A percentile compares a stretch with the other conserved stretches of the same genome.
Evolutionary conservation across 2,329 filamentous ascomycete species (phyloP).

Genomic region (Aphanocladium album): DNA sequence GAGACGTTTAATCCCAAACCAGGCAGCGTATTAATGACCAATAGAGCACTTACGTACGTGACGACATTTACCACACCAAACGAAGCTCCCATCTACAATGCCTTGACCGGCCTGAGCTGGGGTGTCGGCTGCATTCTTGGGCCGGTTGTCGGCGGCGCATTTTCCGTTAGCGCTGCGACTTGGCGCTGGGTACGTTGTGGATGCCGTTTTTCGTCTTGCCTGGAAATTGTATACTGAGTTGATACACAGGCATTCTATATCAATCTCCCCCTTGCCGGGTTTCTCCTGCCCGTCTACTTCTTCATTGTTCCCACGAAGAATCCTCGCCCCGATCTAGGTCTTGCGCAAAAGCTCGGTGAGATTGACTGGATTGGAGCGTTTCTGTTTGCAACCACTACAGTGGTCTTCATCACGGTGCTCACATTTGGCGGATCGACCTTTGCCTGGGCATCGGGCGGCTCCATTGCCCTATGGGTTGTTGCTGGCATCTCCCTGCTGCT

Average conservation of each 20-base stretch:
- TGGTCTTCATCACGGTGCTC: constrained; percentile 24
- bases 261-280: constrained; percentile 43
- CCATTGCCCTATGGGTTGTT: constrained; percentile 14
- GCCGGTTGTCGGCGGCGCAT: constrained; percentile 41
- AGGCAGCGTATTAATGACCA: constrained; percentile 10
- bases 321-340: constrained; percentile 15
- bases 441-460: constrained; percentile 2
- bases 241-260: constrained; percentile 26
- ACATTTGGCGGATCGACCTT: neutral
- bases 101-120: constrained; percentile 26
- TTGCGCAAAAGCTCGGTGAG: constrained; percentile 24
- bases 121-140: constrained; percentile 42
- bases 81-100: neutral
- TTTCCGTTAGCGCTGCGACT: constrained; percentile 31
- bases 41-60: neutral
- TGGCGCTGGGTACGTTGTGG: constrained; percentile 32
- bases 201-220: neutral
- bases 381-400: constrained; percentile 34
- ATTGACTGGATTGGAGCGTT: constrained; percentile 39
- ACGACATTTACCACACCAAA: neutral
- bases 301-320: constrained; percentile 21
- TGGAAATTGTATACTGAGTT: neutral
- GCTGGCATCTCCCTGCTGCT: constrained; percentile 4
- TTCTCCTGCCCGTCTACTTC: constrained; percentile 24
- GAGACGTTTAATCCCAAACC: neutral